Percentiles rank a stretch among this genome's conserved stretches.
phyloP scores from a whole-genome alignment of 495 filamentous ascomycete species.

The Parathielavia hyrcaniae region DNA sequence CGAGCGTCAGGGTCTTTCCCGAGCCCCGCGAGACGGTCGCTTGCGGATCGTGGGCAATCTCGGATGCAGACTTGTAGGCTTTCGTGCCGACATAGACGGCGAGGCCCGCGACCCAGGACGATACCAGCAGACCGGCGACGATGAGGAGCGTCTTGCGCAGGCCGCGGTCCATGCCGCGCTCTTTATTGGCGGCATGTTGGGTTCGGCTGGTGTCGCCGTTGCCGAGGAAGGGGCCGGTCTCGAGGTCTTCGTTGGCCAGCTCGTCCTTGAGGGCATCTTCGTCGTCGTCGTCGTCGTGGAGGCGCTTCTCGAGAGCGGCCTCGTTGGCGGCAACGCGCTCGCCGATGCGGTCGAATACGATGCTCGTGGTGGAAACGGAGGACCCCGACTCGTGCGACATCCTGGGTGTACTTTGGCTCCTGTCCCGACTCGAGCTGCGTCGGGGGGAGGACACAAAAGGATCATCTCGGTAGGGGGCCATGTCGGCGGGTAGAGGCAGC shows the following conservation, averaged over 20 bases:
- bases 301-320: conserved; percentile 25
- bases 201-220: conserved; percentile 18
- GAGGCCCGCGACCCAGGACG: conserved; percentile 75
- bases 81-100: conserved; percentile 64
- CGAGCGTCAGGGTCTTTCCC: conserved; percentile 73
- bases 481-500: not conserved
- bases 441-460: not conserved
- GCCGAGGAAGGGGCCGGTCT: conserved; percentile 43
- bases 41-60: conserved; percentile 58
- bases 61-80: conserved; percentile 56
- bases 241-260: conserved; percentile 37
- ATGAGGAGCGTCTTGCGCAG: conserved; percentile 63
- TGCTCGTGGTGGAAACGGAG: conserved; percentile 67
- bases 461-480: conserved; percentile 14
- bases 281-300: conserved; percentile 42
- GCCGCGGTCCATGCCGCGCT: conserved; percentile 51
- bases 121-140: conserved; percentile 58
- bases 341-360: conserved; percentile 67
- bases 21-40: conserved; percentile 58
- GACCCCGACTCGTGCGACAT: conserved; percentile 56
- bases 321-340: conserved; percentile 38
- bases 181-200: conserved; percentile 16
- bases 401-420: conserved; percentile 17
- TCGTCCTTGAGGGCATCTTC: conserved; percentile 43
- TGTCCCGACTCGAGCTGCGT: conserved; percentile 11